These are phyloP conservation scores for Pseudopyrenochaeta lycopersici DNA, from an alignment of 2,329 filamentous ascomycete genomes.

Conservation along the genomic window DNA sequence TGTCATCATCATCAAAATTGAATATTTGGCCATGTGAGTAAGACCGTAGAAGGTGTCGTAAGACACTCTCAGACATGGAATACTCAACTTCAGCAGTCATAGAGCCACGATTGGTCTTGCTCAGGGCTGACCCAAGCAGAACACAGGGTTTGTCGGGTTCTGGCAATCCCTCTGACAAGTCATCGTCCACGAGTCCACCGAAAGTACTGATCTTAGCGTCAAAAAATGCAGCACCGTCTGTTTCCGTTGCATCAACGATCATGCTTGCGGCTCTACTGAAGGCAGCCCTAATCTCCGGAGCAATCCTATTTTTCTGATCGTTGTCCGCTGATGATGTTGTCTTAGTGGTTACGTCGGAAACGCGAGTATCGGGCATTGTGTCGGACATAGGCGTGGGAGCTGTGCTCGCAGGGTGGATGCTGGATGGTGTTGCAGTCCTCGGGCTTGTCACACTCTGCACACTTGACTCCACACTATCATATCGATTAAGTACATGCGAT, in stretches of 20 bases:
- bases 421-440: slow-evolving; percentile 27
- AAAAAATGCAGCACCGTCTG: slow-evolving; percentile 49
- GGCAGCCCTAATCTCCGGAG: slow-evolving; percentile 43
- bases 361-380: slow-evolving; percentile 19
- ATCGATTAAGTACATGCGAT: slow-evolving; percentile 22
- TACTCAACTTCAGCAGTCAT: slow-evolving; percentile 21
- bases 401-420: slow-evolving; percentile 24
- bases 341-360: slow-evolving; percentile 28
- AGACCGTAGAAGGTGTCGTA: slow-evolving; percentile 43
- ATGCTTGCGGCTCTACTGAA: slow-evolving; percentile 50
- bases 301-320: slow-evolving; percentile 29
- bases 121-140: slow-evolving; percentile 39
- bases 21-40: slow-evolving; percentile 51
- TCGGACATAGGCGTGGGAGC: slow-evolving; percentile 33
- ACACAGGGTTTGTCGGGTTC: slow-evolving; percentile 46
- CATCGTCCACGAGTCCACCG: slow-evolving; percentile 48
- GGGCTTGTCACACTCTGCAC: slow-evolving; percentile 24
- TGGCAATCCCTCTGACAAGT: slow-evolving; percentile 39
- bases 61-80: slow-evolving; percentile 42
- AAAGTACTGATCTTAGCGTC: slow-evolving; percentile 51
- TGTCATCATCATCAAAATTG: slow-evolving; percentile 44
- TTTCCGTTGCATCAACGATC: slow-evolving; percentile 50
- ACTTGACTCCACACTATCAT: slow-evolving; percentile 32
- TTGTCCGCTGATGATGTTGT: slow-evolving; percentile 30
- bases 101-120: slow-evolving; percentile 21